Conservation (phyloP, 73 alveolate species). For the Effrenium voratum region DNA sequence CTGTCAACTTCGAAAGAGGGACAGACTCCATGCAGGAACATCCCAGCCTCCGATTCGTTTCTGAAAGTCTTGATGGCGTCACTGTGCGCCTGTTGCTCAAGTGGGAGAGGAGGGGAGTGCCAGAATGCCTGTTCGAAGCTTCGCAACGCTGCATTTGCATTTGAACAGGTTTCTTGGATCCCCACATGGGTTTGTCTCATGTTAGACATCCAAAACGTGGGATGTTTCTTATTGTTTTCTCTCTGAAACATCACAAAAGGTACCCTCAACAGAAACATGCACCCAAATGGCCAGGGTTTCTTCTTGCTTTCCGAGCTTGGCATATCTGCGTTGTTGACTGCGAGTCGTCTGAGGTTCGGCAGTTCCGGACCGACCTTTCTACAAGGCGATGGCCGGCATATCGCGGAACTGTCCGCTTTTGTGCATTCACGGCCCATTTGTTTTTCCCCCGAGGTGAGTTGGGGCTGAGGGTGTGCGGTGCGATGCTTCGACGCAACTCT, state of each 20-base stretch:
- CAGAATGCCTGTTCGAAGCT: not conserved
- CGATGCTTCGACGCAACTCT: no score
- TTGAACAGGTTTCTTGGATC: not conserved
- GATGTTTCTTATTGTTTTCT: not conserved
- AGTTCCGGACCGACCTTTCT: conserved; percentile 87
- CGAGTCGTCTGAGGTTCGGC: not conserved
- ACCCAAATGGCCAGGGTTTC: not conserved
- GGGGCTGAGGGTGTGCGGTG: no score
- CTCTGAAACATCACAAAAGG: no score
- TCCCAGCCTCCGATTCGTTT: conserved; percentile 21
- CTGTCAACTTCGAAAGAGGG: no score
- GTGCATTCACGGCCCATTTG: no score
- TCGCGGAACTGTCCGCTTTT: not conserved
- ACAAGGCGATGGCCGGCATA: conserved; percentile 4
- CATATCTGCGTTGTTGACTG: not conserved
- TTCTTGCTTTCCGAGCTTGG: not conserved
- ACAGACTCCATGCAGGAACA: no score
- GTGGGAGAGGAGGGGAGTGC: not conserved
- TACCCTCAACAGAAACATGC: not conserved
- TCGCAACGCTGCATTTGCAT: no score
- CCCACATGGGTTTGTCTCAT: not conserved
- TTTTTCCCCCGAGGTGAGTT: no score
- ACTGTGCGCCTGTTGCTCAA: conserved; percentile 39
- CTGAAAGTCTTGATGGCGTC: conserved; percentile 62
- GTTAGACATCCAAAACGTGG: not conserved